phyloP scores from a whole-genome alignment of 1,139 yeast genomes.

The Magnusiomyces suaveolens region DNA sequence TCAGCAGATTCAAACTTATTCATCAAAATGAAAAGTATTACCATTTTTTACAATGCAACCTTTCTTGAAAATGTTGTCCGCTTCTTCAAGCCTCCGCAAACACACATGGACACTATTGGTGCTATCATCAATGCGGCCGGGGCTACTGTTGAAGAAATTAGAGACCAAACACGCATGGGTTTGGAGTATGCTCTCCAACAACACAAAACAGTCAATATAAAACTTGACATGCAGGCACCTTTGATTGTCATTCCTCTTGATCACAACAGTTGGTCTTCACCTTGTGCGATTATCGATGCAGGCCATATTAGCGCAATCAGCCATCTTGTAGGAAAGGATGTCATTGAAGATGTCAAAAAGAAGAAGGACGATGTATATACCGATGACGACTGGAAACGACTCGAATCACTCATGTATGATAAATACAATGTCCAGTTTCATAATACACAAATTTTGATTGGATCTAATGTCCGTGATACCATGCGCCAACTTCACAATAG shows the following conservation, averaged over 20 bases:
- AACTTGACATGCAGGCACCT: slow-evolving; percentile 89
- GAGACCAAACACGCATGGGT: slow-evolving; percentile 84
- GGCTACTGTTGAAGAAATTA: slow-evolving; percentile 83
- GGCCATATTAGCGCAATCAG: slow-evolving; percentile 85
- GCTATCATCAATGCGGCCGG: slow-evolving; percentile 94
- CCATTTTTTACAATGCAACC: slow-evolving; percentile 74
- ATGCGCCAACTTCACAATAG: slow-evolving; percentile 39
- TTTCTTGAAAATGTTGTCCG: slow-evolving; percentile 64
- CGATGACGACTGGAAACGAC: slow-evolving; percentile 58
- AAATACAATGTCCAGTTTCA: slow-evolving; percentile 65
- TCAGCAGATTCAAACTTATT: slow-evolving; percentile 70
- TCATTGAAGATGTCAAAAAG: slow-evolving; percentile 59
- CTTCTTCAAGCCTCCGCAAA: slow-evolving; percentile 81
- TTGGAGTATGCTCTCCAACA: slow-evolving; percentile 88
- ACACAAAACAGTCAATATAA: slow-evolving; percentile 79
- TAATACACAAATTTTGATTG: slow-evolving; percentile 83
- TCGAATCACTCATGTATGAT: slow-evolving; percentile 82
- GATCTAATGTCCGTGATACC: slow-evolving; percentile 69
- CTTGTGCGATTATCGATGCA: slow-evolving; percentile 89
- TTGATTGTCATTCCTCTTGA: slow-evolving; percentile 80
- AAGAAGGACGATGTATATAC: slow-evolving; percentile 56
- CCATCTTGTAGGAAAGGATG: slow-evolving; percentile 65
- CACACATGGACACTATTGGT: slow-evolving; percentile 79
- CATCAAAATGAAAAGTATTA: slow-evolving; percentile 75
- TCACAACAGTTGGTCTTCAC: slow-evolving; percentile 69